A percentile compares a stretch with the other conserved stretches of the same genome.
These are phyloP conservation scores for Adansonia gregorii DNA, from an alignment of 441 rosid genomes.

Conservation along the genomic window DNA sequence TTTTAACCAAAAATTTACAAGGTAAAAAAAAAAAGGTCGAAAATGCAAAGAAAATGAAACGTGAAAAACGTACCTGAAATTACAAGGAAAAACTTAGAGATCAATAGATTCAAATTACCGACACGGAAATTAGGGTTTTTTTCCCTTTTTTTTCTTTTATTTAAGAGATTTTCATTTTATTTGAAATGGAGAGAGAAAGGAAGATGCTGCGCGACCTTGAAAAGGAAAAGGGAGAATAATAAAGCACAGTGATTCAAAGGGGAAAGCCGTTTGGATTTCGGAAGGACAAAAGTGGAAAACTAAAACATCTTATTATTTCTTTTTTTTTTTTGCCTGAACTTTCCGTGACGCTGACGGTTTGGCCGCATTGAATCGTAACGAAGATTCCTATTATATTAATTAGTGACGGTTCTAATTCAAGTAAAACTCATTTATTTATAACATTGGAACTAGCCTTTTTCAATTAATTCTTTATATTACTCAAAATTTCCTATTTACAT, in stretches of 20 bases:
- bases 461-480: no score
- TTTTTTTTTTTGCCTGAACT: not conserved
- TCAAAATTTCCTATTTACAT: no score
- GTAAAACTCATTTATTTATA: not conserved
- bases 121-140: slow-evolving; percentile 20
- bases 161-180: not conserved
- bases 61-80: slow-evolving; percentile 26
- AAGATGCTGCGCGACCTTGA: slow-evolving; percentile 38
- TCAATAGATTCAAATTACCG: not conserved
- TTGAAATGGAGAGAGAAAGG: slow-evolving; percentile 31
- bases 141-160: not conserved
- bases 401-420: not conserved
- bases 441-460: not conserved
- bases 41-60: slow-evolving; percentile 3
- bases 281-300: slow-evolving; percentile 26
- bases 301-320: not conserved
- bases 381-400: not conserved
- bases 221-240: slow-evolving; percentile 21
- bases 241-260: slow-evolving; percentile 22
- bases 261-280: not conserved
- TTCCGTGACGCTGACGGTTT: not conserved
- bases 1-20: not conserved
- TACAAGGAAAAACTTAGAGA: not conserved
- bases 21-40: not conserved
- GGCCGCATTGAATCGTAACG: not conserved